phyloP scores from a whole-genome alignment of 805 yeast species.

The Lipomyces anomalus region DNA sequence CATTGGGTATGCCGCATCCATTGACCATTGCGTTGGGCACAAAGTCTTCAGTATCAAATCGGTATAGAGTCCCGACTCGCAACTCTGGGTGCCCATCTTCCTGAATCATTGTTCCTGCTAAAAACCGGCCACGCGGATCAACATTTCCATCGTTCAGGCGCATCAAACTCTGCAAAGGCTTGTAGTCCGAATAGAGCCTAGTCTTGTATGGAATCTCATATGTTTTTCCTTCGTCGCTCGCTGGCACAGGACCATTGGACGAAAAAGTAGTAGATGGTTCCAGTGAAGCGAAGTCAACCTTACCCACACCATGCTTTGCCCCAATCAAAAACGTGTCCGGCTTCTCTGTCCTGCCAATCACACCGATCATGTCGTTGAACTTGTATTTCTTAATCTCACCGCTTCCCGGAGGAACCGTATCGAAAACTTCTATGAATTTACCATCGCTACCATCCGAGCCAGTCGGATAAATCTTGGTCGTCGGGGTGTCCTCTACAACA shows the following conservation, averaged over 20 bases:
- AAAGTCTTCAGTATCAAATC: slow-evolving; percentile 33
- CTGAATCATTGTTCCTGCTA: slow-evolving; percentile 68
- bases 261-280: no score
- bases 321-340: slow-evolving; percentile 56
- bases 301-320: slow-evolving; percentile 58
- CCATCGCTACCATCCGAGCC: not conserved
- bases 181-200: slow-evolving; percentile 14
- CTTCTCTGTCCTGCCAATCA: slow-evolving; percentile 54
- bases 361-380: slow-evolving; percentile 48
- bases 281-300: slow-evolving; percentile 35
- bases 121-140: slow-evolving; percentile 69
- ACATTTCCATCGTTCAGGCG: slow-evolving; percentile 81
- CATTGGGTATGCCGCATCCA: slow-evolving; percentile 59
- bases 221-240: not conserved
- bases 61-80: slow-evolving; percentile 52
- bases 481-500: not conserved
- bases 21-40: slow-evolving; percentile 33
- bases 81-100: slow-evolving; percentile 38
- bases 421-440: not conserved
- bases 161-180: slow-evolving; percentile 33
- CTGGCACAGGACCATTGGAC: not conserved
- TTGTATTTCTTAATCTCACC: not conserved
- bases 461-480: not conserved
- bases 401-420: not conserved
- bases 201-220: not conserved